These are phyloP conservation scores for Volvox carteri DNA, from an alignment of 163 green algal species.

Conservation along the genomic window DNA sequence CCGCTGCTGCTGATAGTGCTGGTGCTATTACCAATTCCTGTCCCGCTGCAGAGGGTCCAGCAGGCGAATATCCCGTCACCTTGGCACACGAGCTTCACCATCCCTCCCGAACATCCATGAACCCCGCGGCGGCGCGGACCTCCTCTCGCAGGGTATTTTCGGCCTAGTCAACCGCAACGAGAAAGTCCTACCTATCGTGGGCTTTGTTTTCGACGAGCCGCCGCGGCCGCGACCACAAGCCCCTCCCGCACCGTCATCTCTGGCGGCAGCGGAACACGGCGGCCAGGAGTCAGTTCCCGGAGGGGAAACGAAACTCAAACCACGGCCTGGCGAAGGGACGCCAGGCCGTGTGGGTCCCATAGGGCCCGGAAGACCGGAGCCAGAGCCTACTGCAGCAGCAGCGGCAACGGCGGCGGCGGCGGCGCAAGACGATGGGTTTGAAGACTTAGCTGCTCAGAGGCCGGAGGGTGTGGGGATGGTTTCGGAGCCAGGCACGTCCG, in stretches of 20 bases:
- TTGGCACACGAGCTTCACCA: no score
- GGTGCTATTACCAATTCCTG: no score
- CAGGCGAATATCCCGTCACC: no score
- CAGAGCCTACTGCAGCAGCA: background rate
- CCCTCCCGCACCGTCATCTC: conserved; percentile 23
- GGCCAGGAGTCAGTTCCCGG: background rate
- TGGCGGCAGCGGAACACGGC: background rate
- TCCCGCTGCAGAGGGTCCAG: no score
- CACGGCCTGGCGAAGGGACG: no score
- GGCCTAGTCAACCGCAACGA: conserved; percentile 52
- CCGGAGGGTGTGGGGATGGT: background rate
- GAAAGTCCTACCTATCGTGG: conserved; percentile 64
- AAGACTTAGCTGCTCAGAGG: no score
- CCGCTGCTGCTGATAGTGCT: no score
- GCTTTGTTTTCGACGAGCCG: conserved; percentile 77
- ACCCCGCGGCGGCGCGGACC: no score
- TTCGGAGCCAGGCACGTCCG: background rate
- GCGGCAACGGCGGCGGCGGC: no score
- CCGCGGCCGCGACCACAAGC: conserved; percentile 11
- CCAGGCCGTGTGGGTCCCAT: conserved; percentile 2
- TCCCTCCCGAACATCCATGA: no score
- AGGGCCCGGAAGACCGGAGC: background rate
- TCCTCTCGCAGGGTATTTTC: conserved; percentile 70
- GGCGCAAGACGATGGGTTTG: no score
- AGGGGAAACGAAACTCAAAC: background rate